These are phyloP conservation scores for Setomelanomma holmii DNA, from an alignment of 2,329 filamentous ascomycete genomes.

Conservation along the genomic window DNA sequence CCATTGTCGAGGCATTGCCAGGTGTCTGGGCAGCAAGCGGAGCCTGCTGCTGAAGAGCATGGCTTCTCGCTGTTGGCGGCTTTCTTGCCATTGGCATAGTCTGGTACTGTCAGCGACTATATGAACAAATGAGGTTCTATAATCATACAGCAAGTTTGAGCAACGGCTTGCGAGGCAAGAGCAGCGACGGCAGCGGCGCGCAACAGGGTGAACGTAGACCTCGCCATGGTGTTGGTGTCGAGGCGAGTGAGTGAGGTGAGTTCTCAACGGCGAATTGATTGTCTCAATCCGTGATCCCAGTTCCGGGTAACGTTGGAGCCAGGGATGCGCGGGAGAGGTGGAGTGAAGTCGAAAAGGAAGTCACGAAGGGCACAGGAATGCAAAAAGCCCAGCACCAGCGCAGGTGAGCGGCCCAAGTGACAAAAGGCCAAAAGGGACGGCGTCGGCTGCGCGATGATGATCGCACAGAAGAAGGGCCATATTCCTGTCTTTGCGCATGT, in stretches of 20 bases:
- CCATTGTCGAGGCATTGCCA: slow-evolving; percentile 49
- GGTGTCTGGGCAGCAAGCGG: slow-evolving; percentile 46
- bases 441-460: slow-evolving; percentile 8
- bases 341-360: slow-evolving; percentile 8
- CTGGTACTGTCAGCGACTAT: slow-evolving; percentile 25
- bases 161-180: slow-evolving; percentile 23
- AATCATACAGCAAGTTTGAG: slow-evolving; percentile 41
- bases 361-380: slow-evolving; percentile 1
- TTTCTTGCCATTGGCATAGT: slow-evolving; percentile 42
- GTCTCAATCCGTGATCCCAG: slow-evolving; percentile 6
- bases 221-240: slow-evolving; percentile 20
- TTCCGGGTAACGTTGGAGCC: slow-evolving; percentile 3
- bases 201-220: slow-evolving; percentile 23
- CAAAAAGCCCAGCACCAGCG: slow-evolving; percentile 5
- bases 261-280: background rate
- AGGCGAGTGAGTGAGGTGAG: slow-evolving; percentile 2
- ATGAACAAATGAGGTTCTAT: background rate
- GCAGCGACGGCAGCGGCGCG: slow-evolving; percentile 25
- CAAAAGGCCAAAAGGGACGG: slow-evolving; percentile 8
- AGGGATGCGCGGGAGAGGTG: slow-evolving; percentile 1
- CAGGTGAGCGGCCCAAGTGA: slow-evolving; percentile 11
- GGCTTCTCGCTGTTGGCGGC: slow-evolving; percentile 40
- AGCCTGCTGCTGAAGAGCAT: slow-evolving; percentile 41
- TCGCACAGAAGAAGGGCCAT: background rate
- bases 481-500: background rate